Conservation (phyloP, 306 rosid genomes). For the Gastrolobium bilobum region DNA sequence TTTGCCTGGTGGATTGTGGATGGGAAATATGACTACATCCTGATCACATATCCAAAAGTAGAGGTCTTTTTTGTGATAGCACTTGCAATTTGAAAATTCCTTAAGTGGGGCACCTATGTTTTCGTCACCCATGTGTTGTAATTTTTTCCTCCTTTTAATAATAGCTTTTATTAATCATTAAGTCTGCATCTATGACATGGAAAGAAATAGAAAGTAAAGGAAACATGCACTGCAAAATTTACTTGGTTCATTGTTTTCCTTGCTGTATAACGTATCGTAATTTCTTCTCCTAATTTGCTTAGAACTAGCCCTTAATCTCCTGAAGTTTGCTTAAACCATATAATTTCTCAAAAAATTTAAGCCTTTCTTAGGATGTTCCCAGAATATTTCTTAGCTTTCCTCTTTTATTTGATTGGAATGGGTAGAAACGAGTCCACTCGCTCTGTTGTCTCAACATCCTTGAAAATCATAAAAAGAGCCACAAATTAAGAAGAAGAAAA, state of each 20-base stretch:
- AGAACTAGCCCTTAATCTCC: slow-evolving; percentile 1
- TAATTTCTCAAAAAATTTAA: too few relatives aligned
- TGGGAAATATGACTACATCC: slow-evolving; percentile 30
- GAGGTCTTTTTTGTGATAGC: slow-evolving; percentile 26
- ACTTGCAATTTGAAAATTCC: slow-evolving; percentile 42
- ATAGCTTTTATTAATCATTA: slow-evolving; percentile 1
- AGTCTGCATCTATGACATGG: slow-evolving; percentile 42
- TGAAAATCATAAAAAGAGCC: too few relatives aligned
- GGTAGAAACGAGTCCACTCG: too few relatives aligned
- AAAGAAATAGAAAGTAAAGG: slow-evolving; percentile 43
- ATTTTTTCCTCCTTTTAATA: not conserved
- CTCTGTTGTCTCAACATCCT: too few relatives aligned
- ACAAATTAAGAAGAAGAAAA: too few relatives aligned
- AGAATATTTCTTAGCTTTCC: too few relatives aligned
- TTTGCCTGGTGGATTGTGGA: slow-evolving; percentile 45
- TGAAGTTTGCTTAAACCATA: not conserved
- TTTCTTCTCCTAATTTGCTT: not conserved
- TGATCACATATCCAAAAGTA: slow-evolving; percentile 41
- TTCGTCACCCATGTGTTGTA: slow-evolving; percentile 55
- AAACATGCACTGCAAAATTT: slow-evolving; percentile 33
- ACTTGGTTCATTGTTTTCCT: not conserved
- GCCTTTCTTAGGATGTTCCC: too few relatives aligned
- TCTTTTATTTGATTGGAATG: too few relatives aligned
- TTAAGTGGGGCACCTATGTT: slow-evolving; percentile 32
- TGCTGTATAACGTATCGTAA: not conserved